phyloP scores from a whole-genome alignment of 768 basidiomycete genomes.

The Plicaturopsis crispa region DNA sequence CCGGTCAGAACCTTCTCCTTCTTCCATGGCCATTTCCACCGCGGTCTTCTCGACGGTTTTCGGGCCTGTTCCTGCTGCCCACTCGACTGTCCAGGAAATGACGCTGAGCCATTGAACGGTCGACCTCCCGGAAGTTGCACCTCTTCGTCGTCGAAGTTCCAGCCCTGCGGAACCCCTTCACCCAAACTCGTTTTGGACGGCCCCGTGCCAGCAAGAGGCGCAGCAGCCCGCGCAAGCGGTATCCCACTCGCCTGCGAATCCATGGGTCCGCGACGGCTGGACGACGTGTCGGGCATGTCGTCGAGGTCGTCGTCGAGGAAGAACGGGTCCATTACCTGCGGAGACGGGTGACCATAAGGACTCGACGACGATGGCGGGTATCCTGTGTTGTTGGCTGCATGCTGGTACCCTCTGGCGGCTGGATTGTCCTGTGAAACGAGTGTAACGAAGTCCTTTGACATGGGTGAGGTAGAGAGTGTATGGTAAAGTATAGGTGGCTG shows the following conservation, averaged over 20 bases:
- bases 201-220: constrained; percentile 52
- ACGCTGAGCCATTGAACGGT: constrained; percentile 17
- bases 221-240: constrained; percentile 51
- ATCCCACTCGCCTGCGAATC: constrained; percentile 41
- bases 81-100: constrained; percentile 26
- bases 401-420: constrained; percentile 37
- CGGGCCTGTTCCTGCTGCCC: constrained; percentile 9
- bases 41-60: constrained; percentile 21
- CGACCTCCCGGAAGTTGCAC: constrained; percentile 25
- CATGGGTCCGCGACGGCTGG: constrained; percentile 42
- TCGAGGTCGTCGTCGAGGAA: constrained; percentile 86
- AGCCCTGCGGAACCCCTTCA: constrained; percentile 51
- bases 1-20: constrained; percentile 58
- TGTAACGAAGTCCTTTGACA: constrained; percentile 69
- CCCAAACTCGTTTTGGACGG: constrained; percentile 39
- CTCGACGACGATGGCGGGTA: constrained; percentile 50
- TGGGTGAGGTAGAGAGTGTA: constrained; percentile 18
- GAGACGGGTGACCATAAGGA: constrained; percentile 33
- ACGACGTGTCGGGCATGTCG: constrained; percentile 60
- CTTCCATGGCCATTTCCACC: constrained; percentile 84
- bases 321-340: constrained; percentile 72
- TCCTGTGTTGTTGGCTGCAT: constrained; percentile 44
- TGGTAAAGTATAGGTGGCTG: no score
- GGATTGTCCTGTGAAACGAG: constrained; percentile 70
- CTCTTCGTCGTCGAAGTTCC: constrained; percentile 70